phyloP scores from a whole-genome alignment of 805 yeast genomes.

The Kurtzmaniella fragi region DNA sequence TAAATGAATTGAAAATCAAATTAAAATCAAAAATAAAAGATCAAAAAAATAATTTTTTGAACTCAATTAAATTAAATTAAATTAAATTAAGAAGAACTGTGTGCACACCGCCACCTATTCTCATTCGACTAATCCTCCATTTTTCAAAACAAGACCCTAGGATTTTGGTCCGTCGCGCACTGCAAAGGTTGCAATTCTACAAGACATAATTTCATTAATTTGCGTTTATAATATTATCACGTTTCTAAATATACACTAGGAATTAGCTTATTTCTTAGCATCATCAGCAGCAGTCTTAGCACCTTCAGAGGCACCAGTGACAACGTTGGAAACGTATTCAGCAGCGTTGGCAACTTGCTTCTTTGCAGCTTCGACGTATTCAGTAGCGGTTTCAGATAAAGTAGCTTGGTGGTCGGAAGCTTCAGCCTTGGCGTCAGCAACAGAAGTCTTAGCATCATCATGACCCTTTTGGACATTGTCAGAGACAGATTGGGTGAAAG shows the following conservation, averaged over 20 bases:
- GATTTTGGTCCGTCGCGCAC: too few species aligned
- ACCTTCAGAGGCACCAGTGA: conserved; percentile 56
- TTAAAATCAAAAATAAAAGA: too few species aligned
- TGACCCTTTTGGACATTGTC: conserved; percentile 57
- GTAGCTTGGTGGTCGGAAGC: conserved; percentile 13
- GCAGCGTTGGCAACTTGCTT: conserved; percentile 52
- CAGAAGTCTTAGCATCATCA: conserved; percentile 43
- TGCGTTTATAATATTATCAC: too few species aligned
- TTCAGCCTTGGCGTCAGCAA: conserved; percentile 11
- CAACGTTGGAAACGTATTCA: conserved; percentile 46
- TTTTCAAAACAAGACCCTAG: too few species aligned
- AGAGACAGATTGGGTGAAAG: conserved; percentile 60
- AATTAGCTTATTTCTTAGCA: conserved; percentile 14
- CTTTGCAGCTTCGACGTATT: conserved; percentile 53
- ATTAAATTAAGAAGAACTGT: too few species aligned
- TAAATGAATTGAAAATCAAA: not conserved
- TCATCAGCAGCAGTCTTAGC: conserved; percentile 32
- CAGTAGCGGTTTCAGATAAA: conserved; percentile 37
- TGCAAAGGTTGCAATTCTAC: too few species aligned
- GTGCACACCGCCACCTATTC: too few species aligned
- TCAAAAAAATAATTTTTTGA: too few species aligned
- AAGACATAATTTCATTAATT: too few species aligned
- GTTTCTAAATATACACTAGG: too few species aligned
- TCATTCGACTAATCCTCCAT: too few species aligned
- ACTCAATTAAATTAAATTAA: too few species aligned